These are phyloP conservation scores for Fusarium drepaniforme DNA, from an alignment of 2,329 filamentous ascomycete genomes.

Conservation along the genomic window DNA sequence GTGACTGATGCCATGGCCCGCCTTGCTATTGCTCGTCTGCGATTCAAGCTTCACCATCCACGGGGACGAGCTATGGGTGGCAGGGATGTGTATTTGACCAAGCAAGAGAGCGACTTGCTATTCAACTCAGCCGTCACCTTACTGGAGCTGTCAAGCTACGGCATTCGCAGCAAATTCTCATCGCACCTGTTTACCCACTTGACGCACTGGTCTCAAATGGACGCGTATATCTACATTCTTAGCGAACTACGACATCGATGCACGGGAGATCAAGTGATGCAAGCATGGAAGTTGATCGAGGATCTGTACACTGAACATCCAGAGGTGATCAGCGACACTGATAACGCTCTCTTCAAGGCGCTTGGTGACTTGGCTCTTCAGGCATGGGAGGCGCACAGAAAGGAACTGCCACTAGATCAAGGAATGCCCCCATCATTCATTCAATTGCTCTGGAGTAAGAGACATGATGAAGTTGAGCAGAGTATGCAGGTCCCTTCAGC, in stretches of 20 bases:
- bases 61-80: conserved; percentile 19
- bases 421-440: conserved; percentile 12
- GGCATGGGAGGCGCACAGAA: conserved; percentile 37
- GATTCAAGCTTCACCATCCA: conserved; percentile 47
- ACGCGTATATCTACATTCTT: conserved; percentile 48
- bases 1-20: conserved; percentile 30
- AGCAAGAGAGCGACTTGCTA: conserved; percentile 37
- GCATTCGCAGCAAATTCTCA: conserved; percentile 43
- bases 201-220: conserved; percentile 43
- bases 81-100: conserved; percentile 24
- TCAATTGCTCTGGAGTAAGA: conserved; percentile 13
- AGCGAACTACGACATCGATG: conserved; percentile 45
- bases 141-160: conserved; percentile 39
- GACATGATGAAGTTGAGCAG: neutral
- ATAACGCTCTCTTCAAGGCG: conserved; percentile 14
- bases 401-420: neutral
- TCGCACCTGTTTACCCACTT: conserved; percentile 46
- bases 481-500: neutral
- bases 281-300: conserved; percentile 46
- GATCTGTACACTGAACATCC: conserved; percentile 41
- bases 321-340: conserved; percentile 14
- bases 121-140: conserved; percentile 41
- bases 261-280: conserved; percentile 22
- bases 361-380: conserved; percentile 33
- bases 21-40: conserved; percentile 45